These are phyloP conservation scores for Blumeria hordei DNA, from an alignment of 2,329 filamentous ascomycete species.

Conservation along the genomic window DNA sequence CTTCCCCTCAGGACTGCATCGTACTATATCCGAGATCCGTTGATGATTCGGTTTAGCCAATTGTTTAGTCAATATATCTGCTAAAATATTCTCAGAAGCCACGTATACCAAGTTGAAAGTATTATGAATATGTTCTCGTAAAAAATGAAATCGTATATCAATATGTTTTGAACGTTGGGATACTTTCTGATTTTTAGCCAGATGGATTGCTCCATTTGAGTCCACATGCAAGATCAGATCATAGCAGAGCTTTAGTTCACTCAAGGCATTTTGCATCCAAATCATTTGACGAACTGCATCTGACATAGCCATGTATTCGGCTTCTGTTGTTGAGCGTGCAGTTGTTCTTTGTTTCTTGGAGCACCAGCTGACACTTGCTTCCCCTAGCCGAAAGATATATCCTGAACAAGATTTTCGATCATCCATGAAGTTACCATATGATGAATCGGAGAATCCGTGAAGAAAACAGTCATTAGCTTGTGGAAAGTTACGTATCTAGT, in stretches of 20 bases:
- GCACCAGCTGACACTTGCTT: too few species aligned
- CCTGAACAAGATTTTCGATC: not conserved
- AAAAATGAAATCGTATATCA: too few species aligned
- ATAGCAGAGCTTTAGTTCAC: not conserved
- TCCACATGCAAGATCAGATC: not conserved
- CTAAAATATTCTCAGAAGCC: too few species aligned
- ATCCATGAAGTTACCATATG: not conserved
- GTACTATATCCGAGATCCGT: too few species aligned
- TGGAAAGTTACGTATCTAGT: not conserved
- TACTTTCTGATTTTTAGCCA: not conserved
- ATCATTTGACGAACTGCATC: conserved; percentile 1
- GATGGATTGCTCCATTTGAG: not conserved
- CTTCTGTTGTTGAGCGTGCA: not conserved
- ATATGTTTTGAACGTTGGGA: too few species aligned
- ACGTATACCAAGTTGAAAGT: too few species aligned
- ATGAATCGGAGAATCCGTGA: not conserved
- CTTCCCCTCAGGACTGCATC: too few species aligned
- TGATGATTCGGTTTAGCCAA: too few species aligned
- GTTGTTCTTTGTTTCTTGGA: not conserved
- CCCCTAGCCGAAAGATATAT: not conserved
- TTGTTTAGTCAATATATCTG: too few species aligned
- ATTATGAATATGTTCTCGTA: too few species aligned
- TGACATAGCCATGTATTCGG: not conserved
- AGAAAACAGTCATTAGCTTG: not conserved
- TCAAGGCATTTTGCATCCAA: not conserved